Base-by-base conservation (phyloP, 2,329 filamentous ascomycete genomes). In the Colletotrichum simmondsii region DNA sequence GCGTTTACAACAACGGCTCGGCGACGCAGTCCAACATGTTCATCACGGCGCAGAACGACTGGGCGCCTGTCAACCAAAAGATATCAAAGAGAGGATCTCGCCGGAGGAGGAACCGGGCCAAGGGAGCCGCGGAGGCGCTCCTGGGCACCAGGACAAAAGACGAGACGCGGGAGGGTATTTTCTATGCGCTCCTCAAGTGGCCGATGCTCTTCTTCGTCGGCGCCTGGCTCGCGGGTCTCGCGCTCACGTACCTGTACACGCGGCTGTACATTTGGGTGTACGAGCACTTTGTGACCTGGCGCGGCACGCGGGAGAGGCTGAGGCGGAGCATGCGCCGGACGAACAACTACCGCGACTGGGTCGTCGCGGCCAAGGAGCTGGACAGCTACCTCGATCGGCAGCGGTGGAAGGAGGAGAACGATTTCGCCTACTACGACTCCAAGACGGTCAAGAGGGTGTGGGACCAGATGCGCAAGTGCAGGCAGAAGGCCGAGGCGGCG, bases 31-130 rank as follows among this genome's bases (percentile, higher is more conserved):
- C 83, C 71, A 84, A 82, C 52, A 83, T 90, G 62, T 95, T 95
- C 80, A 94, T 98, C 78, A 94, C 94, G 4, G 96, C 97, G 53
- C 91, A 97, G 79, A 97, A 97, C 81, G 97, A 99, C 85, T 99
- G 97, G 97, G 92, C 94, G 19, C 97, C 97, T 0, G 91, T 98
- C 14, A 92, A 93, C 77, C 91, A 96, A 80, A 92, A 89, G 70
- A 88, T 95, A 26, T 80, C 85, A 77, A 86, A 82, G 78, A 49
- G 71, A n/a, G 71, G 67, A 7, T 73, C 71, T 19, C 79, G 81
- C 82, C 74, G 77, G 71, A 82, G 79, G 74, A 80, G 79, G 77
- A 83, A 76, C 63, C 85, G 85, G 49, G 80, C 77, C 46, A 78
- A 78, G 71, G 87, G 85, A 35, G 79, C 80, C 0, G 82, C 81